A percentile compares a stretch with the other conserved stretches of the same genome.
Evolutionary conservation across 202 grass and related monocot genomes (phyloP).

Genomic region (Carex sylvatica): DNA sequence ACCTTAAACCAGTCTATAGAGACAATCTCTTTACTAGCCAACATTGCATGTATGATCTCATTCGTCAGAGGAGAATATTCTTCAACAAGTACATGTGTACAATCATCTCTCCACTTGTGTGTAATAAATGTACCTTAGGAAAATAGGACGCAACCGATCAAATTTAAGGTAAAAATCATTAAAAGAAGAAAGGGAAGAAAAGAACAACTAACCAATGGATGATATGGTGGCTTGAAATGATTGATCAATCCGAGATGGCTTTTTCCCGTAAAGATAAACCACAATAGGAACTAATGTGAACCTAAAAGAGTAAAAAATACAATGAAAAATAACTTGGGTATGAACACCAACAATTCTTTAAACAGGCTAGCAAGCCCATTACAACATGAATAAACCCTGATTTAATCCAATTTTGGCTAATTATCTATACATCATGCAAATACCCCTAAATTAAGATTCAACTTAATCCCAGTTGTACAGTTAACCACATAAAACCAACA

Average conservation of each 20-base stretch:
- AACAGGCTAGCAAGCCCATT: neutral
- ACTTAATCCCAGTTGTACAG: neutral
- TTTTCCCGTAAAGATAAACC: slow-evolving; percentile 53
- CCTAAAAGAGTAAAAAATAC: slow-evolving; percentile 39
- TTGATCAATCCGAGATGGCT: slow-evolving; percentile 37
- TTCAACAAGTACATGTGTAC: slow-evolving; percentile 81
- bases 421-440: neutral
- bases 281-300: slow-evolving; percentile 67
- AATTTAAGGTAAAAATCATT: slow-evolving; percentile 1
- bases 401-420: slow-evolving; percentile 16
- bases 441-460: neutral
- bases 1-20: slow-evolving; percentile 80
- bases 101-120: slow-evolving; percentile 71
- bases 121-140: slow-evolving; percentile 59
- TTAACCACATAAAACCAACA: neutral
- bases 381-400: neutral
- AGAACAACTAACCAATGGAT: slow-evolving; percentile 73
- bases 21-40: slow-evolving; percentile 61
- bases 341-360: neutral
- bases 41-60: slow-evolving; percentile 75
- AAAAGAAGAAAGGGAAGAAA: slow-evolving; percentile 4
- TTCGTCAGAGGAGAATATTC: slow-evolving; percentile 60
- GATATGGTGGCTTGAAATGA: slow-evolving; percentile 55
- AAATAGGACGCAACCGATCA: neutral
- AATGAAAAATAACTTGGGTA: neutral